Evolutionary conservation across 78 protist genomes (phyloP), one percentile per base, ranked within the genome.

Genomic region (Anaeramoeba ignava): DNA sequence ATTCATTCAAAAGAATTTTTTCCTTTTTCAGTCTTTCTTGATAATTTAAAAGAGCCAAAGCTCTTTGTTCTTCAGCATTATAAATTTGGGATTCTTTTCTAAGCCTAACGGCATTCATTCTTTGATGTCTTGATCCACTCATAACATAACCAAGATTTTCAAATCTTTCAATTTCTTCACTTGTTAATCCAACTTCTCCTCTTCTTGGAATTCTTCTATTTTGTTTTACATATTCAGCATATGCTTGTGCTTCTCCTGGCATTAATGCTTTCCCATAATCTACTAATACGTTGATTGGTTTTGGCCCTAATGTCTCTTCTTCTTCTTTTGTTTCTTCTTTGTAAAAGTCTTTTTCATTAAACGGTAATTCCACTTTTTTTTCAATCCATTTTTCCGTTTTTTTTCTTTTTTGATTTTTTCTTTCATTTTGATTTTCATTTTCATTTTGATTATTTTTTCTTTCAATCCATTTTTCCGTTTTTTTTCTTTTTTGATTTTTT

Each of bases 61-160:
- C 92, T 12, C 94, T 84, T 73, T 91, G 82, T 83, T 93, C 97
- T 40, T 94, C 98, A 0, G 96, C 98, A 0, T 80, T 37, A 79
- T 90, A 93, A 34, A 95, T 82, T 87, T 93, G 95, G 87, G 39
- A 81, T 17, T 54, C 96, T 86, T 95, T 95, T 40, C 96, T 89
- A 38, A 95, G 1, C 83, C 98, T 96, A n/a, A 95, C 91, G n/a
- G 96, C 98, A 85, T 93, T 94, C 98, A 95, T 95, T 36, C 95
- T 78, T 83, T 87, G 82, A 87, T 95, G 95, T 79, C 94, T 40
- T n/a, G 82, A 38, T 39, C 98, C 98, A 80, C 90, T 83, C 98
- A 95, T 94, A 40, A 95, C 96, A 40, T 85, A 95, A 42, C 98
- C 97, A 1, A n/a, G 82, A 2, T 54, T 83, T 85, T 95, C 98